These are phyloP conservation scores for Claviceps maximensis DNA, from an alignment of 2,329 filamentous ascomycete species.

Conservation along the genomic window DNA sequence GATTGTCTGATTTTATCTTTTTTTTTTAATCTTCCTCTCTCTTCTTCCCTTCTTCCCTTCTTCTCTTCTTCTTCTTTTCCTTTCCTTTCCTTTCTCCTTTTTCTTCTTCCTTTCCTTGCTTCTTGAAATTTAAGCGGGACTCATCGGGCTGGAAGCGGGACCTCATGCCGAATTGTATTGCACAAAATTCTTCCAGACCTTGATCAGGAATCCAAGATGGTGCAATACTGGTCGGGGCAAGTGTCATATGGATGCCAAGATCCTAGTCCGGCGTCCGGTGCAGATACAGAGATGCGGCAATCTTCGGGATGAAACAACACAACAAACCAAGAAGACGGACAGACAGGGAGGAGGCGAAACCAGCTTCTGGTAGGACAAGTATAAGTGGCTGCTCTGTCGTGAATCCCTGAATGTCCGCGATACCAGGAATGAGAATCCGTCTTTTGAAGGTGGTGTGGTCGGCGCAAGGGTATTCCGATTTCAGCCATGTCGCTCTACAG, in stretches of 20 bases:
- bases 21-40: not conserved
- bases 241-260: not conserved
- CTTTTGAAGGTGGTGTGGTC: not conserved
- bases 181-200: not conserved
- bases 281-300: conserved; percentile 2
- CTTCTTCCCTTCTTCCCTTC: not conserved
- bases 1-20: not conserved
- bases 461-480: not conserved
- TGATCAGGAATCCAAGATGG: not conserved
- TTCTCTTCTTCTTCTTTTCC: not conserved
- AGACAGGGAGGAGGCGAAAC: conserved; percentile 1
- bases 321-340: not conserved
- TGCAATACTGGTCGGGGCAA: not conserved
- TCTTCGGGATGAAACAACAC: conserved; percentile 1
- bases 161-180: not conserved
- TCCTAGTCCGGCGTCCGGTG: not conserved
- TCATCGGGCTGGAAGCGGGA: not conserved
- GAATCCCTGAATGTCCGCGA: not conserved
- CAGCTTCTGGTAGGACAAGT: conserved; percentile 2
- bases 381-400: conserved; percentile 3
- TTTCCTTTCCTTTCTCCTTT: too few relatives aligned
- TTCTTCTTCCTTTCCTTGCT: too few relatives aligned
- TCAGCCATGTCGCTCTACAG: not conserved
- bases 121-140: too few relatives aligned
- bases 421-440: not conserved